Evolutionary conservation across 139 green algal genomes (phyloP), one percentile per base, ranked within the genome.

Genomic region (Auxenochlorella protothecoides): DNA sequence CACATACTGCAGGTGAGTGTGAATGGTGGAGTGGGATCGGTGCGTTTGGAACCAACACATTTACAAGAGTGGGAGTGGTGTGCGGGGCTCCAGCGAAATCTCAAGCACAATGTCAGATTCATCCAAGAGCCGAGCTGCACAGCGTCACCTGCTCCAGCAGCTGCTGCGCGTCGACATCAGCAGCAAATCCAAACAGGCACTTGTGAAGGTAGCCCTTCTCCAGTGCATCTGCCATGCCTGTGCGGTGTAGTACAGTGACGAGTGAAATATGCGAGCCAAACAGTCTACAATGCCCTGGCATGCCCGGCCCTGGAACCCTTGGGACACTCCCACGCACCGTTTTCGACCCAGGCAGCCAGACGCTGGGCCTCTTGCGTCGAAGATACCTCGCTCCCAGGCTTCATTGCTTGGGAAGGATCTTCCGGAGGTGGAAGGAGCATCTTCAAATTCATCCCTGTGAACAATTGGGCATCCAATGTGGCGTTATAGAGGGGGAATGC

Each of bases 121-220:
- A 44, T 44, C 27, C 27, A 44, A 44, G 27, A 44, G 27, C 44
- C 64, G 53, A 9, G 9, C 57, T 9, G 9, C 57, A 16, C 56
- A 68, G 57, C 72, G 63, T 27, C 72, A 77, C 73, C 68, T 91
- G 88, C 83, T 95, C 89, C 44, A 95, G 75, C 16, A 93, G 80
- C 56, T 85, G 63, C 10, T 69, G 84, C 53, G 83, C 84, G 6
- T 85, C 81, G 3, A 78, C 61, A 72, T 95, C 86, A 4, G 66
- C 75, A 3, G 83, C 84, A 57, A 95, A 87, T 65, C 88, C 88
- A 75, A 93, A 95, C 69, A 85, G 81, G 10, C 92, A 71, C 55
- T 77, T 88, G 74, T 90, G 88, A 14, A 92, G 80, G 76, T 86
- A 92, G 64, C 81, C 78, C 53, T 79, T 68, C 72, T 85, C 76